Conservation (phyloP, 176 grass and related monocot genomes). For the Musa beccarii region DNA sequence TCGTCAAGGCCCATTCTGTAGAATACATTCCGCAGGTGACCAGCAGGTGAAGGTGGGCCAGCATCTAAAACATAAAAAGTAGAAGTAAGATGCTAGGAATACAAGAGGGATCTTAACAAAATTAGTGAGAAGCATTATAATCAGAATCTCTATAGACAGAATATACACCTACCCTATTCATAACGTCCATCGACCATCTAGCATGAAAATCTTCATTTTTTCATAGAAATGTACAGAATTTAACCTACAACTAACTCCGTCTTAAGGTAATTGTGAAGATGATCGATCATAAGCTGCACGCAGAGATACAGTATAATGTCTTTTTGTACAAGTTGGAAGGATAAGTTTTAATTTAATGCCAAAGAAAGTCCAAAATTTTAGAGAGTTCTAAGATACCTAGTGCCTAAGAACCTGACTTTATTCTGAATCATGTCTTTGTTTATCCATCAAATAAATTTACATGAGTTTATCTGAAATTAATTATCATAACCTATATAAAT, state of each 20-base stretch:
- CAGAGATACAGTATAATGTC: no score
- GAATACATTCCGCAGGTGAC: slow-evolving; percentile 83
- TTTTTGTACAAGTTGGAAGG: no score
- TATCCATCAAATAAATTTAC: neutral
- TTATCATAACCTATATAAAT: no score
- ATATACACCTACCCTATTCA: neutral
- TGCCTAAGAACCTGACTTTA: neutral
- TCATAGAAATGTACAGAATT: no score
- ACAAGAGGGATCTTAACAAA: neutral
- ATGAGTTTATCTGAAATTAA: neutral
- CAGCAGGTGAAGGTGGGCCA: slow-evolving; percentile 74
- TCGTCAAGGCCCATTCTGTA: slow-evolving; percentile 95
- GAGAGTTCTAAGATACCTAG: no score
- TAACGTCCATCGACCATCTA: neutral
- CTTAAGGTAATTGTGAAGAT: no score
- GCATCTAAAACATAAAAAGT: slow-evolving; percentile 45
- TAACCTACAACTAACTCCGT: no score
- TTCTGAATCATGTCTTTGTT: neutral
- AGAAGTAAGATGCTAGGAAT: neutral
- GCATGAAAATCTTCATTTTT: no score
- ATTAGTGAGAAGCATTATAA: neutral
- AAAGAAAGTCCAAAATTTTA: no score
- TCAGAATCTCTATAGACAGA: neutral
- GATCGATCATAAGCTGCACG: no score
- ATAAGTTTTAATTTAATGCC: no score